Percentiles rank a stretch among this genome's conserved stretches.
Evolutionary conservation across 2,329 filamentous ascomycete genomes (phyloP).

Genomic region (Colletotrichum shisoi): DNA sequence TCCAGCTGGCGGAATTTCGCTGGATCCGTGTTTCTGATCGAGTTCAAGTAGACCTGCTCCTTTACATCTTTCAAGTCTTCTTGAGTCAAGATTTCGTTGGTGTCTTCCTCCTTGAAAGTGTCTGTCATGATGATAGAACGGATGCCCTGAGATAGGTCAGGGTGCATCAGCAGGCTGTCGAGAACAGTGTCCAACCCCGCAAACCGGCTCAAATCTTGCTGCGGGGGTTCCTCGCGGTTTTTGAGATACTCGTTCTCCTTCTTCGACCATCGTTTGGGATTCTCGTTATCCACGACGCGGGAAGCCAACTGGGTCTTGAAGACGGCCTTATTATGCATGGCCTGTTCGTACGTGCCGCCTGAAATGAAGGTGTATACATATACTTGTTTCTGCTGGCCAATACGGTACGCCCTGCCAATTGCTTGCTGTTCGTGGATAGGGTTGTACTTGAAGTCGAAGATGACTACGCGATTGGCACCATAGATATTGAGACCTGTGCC

Average conservation of each 20-base stretch:
- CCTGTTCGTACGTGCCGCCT: slow-evolving; percentile 81
- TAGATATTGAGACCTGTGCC: slow-evolving; percentile 84
- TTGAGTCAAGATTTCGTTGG: slow-evolving; percentile 64
- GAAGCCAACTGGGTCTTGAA: slow-evolving; percentile 85
- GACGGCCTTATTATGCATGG: slow-evolving; percentile 74
- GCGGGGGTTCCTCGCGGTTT: slow-evolving; percentile 61
- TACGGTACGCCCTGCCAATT: slow-evolving; percentile 82
- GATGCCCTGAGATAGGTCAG: slow-evolving; percentile 53
- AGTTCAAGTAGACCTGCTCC: slow-evolving; percentile 47
- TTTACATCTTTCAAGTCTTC: slow-evolving; percentile 68
- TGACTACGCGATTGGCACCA: slow-evolving; percentile 83
- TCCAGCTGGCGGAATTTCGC: slow-evolving; percentile 44
- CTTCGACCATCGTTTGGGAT: slow-evolving; percentile 72
- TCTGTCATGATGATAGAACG: slow-evolving; percentile 71
- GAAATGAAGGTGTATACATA: slow-evolving; percentile 84
- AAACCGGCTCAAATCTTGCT: slow-evolving; percentile 61
- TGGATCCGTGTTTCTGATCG: slow-evolving; percentile 48
- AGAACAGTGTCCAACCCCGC: slow-evolving; percentile 71
- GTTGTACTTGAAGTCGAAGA: slow-evolving; percentile 85
- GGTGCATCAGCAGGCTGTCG: slow-evolving; percentile 55
- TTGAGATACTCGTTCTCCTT: slow-evolving; percentile 45
- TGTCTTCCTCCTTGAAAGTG: slow-evolving; percentile 75
- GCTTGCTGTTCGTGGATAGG: slow-evolving; percentile 86
- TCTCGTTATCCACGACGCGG: slow-evolving; percentile 84
- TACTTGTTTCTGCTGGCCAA: slow-evolving; percentile 81